These are phyloP conservation scores for Conoideocrella luteorostrata DNA, from an alignment of 2,329 filamentous ascomycete genomes.

Conservation along the genomic window DNA sequence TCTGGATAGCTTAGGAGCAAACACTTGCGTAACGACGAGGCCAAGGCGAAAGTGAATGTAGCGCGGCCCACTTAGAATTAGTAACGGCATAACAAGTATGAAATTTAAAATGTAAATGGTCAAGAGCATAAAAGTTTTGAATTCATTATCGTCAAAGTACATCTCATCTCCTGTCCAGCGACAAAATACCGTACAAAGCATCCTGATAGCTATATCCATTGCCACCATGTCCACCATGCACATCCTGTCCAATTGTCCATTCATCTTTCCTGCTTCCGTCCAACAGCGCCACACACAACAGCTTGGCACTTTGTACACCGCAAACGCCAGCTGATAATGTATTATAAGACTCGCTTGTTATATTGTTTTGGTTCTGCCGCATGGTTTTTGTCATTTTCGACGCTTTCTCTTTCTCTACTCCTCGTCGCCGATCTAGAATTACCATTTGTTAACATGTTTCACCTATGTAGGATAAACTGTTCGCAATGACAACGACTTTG, in stretches of 20 bases:
- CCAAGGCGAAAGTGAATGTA: no score
- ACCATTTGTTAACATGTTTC: not conserved
- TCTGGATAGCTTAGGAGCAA: no score
- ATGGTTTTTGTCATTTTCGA: slow-evolving; percentile 4
- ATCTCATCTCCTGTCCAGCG: not conserved
- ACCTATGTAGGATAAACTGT: not conserved
- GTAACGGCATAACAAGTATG: no score
- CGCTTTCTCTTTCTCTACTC: slow-evolving; percentile 20
- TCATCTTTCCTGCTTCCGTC: not conserved
- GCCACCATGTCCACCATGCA: not conserved
- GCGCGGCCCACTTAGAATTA: no score
- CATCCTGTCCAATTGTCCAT: not conserved
- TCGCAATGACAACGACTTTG: not conserved
- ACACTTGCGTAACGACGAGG: no score
- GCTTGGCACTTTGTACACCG: slow-evolving; percentile 3
- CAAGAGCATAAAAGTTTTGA: not conserved
- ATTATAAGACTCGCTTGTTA: slow-evolving; percentile 13
- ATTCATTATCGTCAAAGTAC: slow-evolving; percentile 9
- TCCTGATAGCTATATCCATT: not conserved
- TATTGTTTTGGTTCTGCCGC: slow-evolving; percentile 7
- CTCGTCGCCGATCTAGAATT: slow-evolving; percentile 31
- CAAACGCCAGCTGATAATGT: slow-evolving; percentile 7
- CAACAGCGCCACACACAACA: not conserved
- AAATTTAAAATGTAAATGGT: no score
- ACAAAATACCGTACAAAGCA: not conserved